phyloP scores from a whole-genome alignment of 202 grass and related monocot genomes.

The Panicum hallii region DNA sequence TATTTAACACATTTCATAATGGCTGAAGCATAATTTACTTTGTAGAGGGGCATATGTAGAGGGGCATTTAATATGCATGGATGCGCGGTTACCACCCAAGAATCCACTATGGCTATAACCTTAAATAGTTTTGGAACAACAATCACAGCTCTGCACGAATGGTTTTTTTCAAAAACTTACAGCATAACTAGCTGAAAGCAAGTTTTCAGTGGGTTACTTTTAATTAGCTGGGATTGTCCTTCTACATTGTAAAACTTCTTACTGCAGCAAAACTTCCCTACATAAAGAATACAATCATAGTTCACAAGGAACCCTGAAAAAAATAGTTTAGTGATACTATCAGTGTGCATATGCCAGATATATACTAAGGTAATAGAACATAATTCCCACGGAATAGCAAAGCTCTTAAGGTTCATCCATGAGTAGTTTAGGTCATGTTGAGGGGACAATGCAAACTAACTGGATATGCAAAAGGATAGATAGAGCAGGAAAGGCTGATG shows the following conservation, averaged over 20 bases:
- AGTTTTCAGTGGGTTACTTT: constrained; percentile 19
- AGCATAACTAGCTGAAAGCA: constrained; percentile 26
- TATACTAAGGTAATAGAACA: background rate
- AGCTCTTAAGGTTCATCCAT: background rate
- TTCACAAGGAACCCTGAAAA: background rate
- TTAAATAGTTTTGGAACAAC: background rate
- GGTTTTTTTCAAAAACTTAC: background rate
- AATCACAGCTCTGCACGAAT: background rate
- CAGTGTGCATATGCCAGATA: background rate
- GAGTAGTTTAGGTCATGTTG: constrained; percentile 21
- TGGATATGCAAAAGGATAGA: constrained; percentile 44
- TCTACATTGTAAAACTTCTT: constrained; percentile 23
- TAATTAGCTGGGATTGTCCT: background rate
- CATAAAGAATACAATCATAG: constrained; percentile 7
- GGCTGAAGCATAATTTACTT: background rate
- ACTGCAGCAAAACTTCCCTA: constrained; percentile 8
- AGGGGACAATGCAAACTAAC: constrained; percentile 44
- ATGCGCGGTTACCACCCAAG: background rate
- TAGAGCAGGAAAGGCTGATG: constrained; percentile 26
- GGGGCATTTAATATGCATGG: background rate
- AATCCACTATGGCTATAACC: background rate
- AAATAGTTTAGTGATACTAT: constrained; percentile 14
- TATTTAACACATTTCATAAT: background rate
- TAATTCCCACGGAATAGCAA: constrained; percentile 17
- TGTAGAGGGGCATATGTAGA: background rate